These are phyloP conservation scores for Aspergillus quadrilineatus DNA, from an alignment of 2,329 filamentous ascomycete species.

Conservation along the genomic window DNA sequence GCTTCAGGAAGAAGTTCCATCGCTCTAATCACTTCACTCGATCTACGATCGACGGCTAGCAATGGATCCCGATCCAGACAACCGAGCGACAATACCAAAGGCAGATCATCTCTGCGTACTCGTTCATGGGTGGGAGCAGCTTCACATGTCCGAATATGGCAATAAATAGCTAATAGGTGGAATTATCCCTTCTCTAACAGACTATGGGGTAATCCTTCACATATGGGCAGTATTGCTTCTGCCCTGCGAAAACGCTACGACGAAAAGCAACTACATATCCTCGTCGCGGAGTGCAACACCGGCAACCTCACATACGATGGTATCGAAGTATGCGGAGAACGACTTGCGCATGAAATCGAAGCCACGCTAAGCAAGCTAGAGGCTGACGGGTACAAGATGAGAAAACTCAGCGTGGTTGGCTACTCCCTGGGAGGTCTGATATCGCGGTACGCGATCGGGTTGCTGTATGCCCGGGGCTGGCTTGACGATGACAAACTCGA, in stretches of 20 bases:
- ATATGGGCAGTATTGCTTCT: constrained; percentile 56
- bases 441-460: constrained; percentile 78
- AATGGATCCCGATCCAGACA: constrained; percentile 11
- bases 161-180: background rate
- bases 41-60: background rate
- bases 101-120: constrained; percentile 61
- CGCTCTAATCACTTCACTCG: background rate
- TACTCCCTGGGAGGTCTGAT: constrained; percentile 89
- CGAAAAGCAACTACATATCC: constrained; percentile 54
- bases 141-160: background rate
- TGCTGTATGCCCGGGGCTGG: constrained; percentile 76
- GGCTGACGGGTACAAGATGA: constrained; percentile 67
- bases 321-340: constrained; percentile 67
- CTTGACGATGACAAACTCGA: constrained; percentile 74
- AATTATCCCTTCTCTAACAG: constrained; percentile 30
- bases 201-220: constrained; percentile 61
- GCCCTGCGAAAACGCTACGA: constrained; percentile 52
- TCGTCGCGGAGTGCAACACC: constrained; percentile 56
- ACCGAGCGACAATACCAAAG: constrained; percentile 14
- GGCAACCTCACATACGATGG: constrained; percentile 64
- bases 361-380: constrained; percentile 55
- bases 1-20: background rate
- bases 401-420: constrained; percentile 80
- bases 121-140: constrained; percentile 56
- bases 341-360: constrained; percentile 64